phyloP scores from a whole-genome alignment of 140 eudicot genomes.

The Flaveria floridana region DNA sequence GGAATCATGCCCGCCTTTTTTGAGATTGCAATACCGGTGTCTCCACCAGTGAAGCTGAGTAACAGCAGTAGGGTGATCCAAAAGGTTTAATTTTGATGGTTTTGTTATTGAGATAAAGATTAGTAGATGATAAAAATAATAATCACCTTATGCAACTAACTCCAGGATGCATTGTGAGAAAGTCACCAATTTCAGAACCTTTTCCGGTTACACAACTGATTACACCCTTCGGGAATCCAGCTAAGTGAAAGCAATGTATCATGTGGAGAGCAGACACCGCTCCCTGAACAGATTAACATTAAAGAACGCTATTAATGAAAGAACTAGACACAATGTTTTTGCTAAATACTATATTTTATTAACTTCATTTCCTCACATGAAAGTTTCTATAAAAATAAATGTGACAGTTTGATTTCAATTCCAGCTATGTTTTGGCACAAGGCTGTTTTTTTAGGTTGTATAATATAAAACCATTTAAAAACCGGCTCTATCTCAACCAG shows the following conservation, averaged over 20 bases:
- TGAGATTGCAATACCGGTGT: slow-evolving; percentile 53
- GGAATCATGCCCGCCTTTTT: slow-evolving; percentile 54
- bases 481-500: neutral
- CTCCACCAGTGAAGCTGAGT: slow-evolving; percentile 58
- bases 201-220: slow-evolving; percentile 55
- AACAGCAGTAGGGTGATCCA: neutral
- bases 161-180: slow-evolving; percentile 54
- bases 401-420: neutral
- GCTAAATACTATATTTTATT: neutral
- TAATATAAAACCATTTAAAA: too few relatives aligned
- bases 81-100: neutral
- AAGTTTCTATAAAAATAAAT: neutral
- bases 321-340: neutral
- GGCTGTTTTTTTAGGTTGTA: neutral
- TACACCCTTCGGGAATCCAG: slow-evolving; percentile 56
- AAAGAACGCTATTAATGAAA: neutral
- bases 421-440: neutral
- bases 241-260: slow-evolving; percentile 64
- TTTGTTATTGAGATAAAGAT: neutral
- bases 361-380: neutral
- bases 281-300: slow-evolving; percentile 35
- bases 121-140: slow-evolving; percentile 6
- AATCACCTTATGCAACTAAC: slow-evolving; percentile 57
- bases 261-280: slow-evolving; percentile 59
- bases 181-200: slow-evolving; percentile 65